Evolutionary conservation across 2,329 filamentous ascomycete species (phyloP), one percentile per base, ranked within the genome.

Genomic region (Cylindrodendrum hubeiense): DNA sequence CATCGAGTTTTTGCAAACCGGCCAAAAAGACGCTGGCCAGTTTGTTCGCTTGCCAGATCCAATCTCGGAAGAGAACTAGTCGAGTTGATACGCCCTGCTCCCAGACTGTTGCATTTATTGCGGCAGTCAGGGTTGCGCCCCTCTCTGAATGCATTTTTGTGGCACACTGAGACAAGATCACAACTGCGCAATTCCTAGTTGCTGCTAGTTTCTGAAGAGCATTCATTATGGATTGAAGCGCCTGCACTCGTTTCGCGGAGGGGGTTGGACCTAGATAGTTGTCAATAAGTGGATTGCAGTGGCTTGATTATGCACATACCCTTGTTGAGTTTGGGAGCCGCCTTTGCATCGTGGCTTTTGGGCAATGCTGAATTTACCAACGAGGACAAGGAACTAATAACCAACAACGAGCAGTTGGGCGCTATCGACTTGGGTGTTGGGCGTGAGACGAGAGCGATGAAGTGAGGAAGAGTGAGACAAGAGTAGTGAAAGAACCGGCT

Each of bases 51-150:
- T 81, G 79, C 80, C 85, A 87, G 66, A 83, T 86, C 87, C 89
- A 95, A 80, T 97, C 93, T 73, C 92, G 87, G 78, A 96, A 97
- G 34, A 97, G 79, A 24, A 91, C 91, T 66, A 97, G 78, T 58
- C 94, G 86, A 44, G 89, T 92, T 66, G 89, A 88, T 39, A 97
- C 83, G 33, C 90, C 91, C 68, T 89, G 89, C 66, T 97, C 94
- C 95, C 95, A 98, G 44, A 92, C 88, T 21, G 85, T 85, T 15
- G 92, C 90, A 61, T 91, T 91, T 67, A 98, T 85, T 43, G 93
- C 89, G 17, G 94, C 92, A 57, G 91, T 87, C 52, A 98, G 82
- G 12, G 91, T 87, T 15, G 94, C 92, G 69, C 85, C 87, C 69
- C 82, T 85, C 68, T 87, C 90, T 4, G 84, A 84, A 67, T 91